Evolutionary conservation across 2,329 filamentous ascomycete species (phyloP), one percentile per base, ranked within the genome.

Genomic region (Colletotrichum filicis): DNA sequence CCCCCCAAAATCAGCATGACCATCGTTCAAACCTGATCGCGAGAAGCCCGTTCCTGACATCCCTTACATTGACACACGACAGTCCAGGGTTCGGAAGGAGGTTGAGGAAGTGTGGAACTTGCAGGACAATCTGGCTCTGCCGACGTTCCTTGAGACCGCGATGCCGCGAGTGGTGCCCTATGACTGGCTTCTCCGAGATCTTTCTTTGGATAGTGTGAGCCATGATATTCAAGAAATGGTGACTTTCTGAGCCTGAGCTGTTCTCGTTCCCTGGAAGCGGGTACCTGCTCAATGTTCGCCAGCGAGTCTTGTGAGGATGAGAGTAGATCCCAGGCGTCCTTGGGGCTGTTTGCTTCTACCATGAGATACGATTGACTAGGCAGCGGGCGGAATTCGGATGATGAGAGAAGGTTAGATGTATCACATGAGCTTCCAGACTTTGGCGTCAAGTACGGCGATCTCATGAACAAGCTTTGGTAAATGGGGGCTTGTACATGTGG

Each of bases 1-100:
- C 70, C 70, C 63, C 26, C 26, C 58, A 42, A 53, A 58, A 62
- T 32, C 53, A 58, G 28, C 28, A 61, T 35, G 3, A 52, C 24
- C 9, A 26, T 19, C 46, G 28, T 35, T 26, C 37, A 42, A 26
- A 52, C 30, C 28, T 14, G 19, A 28, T 19, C 28, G 59, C 46
- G 37, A 49, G 46, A 24, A 26, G 14, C 28, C 35, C 22, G 4
- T 24, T 22, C 22, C 12, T 6, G 8, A 12, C 6, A 24, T 12
- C 42, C 3, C 42, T 19, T 49, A 7, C 42, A 42, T 42, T 42
- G 19, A 3, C 42, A 49, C 19, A 49, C 42, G 16, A n/a, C 8
- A 9, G 7, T n/a, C 42, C 42, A 49, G 19, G 42, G 42, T n/a
- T 8, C 42, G 42, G 42, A 8, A 8, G 19, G 16, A 49, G 6